Evolutionary conservation across 2,329 filamentous ascomycete genomes (phyloP), one percentile per base, ranked within the genome.

Genomic region (Fusarium sp.): DNA sequence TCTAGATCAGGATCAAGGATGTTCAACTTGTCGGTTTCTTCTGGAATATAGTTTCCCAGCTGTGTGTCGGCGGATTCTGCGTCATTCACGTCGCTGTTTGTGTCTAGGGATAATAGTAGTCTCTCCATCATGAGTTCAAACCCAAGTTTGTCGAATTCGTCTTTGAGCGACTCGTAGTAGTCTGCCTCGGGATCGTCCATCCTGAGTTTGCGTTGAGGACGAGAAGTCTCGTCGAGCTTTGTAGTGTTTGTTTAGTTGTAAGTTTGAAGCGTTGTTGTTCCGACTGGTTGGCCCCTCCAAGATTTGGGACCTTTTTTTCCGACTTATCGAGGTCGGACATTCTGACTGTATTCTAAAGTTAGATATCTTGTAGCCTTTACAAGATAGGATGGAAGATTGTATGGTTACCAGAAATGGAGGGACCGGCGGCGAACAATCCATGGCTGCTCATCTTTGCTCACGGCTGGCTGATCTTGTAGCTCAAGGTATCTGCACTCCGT

Each of bases 21-120:
- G 47, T 32, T 32, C 9, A 20, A 45, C 25, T 32, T 27, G 14
- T 54, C 11, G 14, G 4, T 20, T 3, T 5, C 9, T 9, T 15
- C 12, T 10, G 47, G 25, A 20, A 27, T 1, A 20, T 40, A 5
- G 0, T 14, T 30, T 8, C 15, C 50, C 20, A 15, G 9, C 2
- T 38, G 35, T 20, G 68, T 61, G 60, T 72, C 65, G 40, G 70
- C 69, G 72, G 32, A 37, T 4, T 7, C 4, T 72, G 70, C 70
- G 47, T 72, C 69, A 69, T 72, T 37, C 70, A 52, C 43, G 65
- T 10, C 2, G 27, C 22, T 35, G 10, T 4, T 11, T 22, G 12
- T 9, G 33, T 47, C 10, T 22, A 35, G 11, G 17, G 11, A 15
- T 17, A 50, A 33, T 25, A 3, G 30, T 32, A 32, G 30, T 11